Evolutionary conservation across 208 protist species (phyloP), one percentile per base, ranked within the genome.

Genomic region (Leishmania tropica): DNA sequence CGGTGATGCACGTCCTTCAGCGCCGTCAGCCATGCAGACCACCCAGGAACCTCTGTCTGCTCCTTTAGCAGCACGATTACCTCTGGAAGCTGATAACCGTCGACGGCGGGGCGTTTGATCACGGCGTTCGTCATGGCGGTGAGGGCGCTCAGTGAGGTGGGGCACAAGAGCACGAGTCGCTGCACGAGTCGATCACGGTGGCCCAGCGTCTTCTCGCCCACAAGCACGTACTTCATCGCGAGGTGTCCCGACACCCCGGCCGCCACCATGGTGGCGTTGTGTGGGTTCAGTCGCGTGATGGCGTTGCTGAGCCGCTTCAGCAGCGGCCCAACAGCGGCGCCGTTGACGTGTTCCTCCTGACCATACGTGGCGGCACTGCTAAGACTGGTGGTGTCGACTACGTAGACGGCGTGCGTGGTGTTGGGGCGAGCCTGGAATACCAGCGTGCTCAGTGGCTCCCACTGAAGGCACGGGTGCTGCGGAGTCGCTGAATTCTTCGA

Each of bases 401-500:
- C 85, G 82, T 92, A 97, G 17, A 97, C 54, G 42, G 94, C 92
- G 54, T 93, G 88, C 3, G 91, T 96, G 11, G 90, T 92, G 84
- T 95, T 96, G 24, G 94, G 94, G 35, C 83, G 87, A 10, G 64
- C 70, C n/a, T 70, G 42, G 68, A 96, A 96, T n/a, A 97, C 65
- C 21, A 91, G 10, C 8, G 83, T 77, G 84, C 87, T 90, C 40
- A 97, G 77, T 2, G 87, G 86, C 72, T 89, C 85, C 93, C 94
- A 97, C 77, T 94, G 91, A 60, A 80, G 70, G 70, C 92, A 96
- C 4, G 94, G 93, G 80, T 96, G 90, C 81, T 92, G 88, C n/a
- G 81, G 77, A 5, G 76, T 68, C 31, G 76, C 76, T 1, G 85
- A 77, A 54, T 80, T 75, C 85, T 90, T 90, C 8, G 93, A 89